Evolutionary conservation across 2,329 filamentous ascomycete genomes (phyloP).

Genomic region (Aureobasidium vineae): DNA sequence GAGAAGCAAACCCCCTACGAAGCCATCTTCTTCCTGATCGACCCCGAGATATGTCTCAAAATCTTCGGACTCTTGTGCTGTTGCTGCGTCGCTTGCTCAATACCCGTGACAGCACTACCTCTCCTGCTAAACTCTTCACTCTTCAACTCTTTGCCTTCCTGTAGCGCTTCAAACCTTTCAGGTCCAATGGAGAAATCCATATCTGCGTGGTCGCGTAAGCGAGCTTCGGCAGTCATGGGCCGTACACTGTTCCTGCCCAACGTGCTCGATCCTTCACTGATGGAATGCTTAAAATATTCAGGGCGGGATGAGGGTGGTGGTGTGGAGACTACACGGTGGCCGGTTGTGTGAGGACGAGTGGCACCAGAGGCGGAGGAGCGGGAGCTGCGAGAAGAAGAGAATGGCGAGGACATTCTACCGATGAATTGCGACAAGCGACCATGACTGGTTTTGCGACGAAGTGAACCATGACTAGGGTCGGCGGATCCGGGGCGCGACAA

Average conservation of each 20-base stretch:
- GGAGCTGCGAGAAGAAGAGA: not conserved
- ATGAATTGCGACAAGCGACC: not conserved
- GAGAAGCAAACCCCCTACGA: not conserved
- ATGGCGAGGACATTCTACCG: slow-evolving; percentile 6
- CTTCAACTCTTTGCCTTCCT: not conserved
- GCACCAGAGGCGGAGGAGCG: not conserved
- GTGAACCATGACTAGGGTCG: not conserved
- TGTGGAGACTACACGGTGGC: slow-evolving; percentile 1
- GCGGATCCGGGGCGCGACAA: not conserved
- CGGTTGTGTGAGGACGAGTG: not conserved
- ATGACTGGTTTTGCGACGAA: not conserved
- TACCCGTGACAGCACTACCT: not conserved
- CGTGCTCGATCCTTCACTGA: not conserved
- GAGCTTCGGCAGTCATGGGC: not conserved
- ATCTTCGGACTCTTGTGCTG: slow-evolving; percentile 8
- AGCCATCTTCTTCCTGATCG: slow-evolving; percentile 13
- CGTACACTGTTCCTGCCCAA: not conserved
- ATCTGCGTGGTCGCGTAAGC: not conserved
- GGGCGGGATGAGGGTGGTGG: not conserved
- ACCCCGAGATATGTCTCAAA: slow-evolving; percentile 6
- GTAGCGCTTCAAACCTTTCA: not conserved
- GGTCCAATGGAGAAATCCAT: slow-evolving; percentile 13
- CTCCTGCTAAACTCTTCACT: not conserved
- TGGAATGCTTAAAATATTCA: not conserved
- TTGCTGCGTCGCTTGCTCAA: not conserved